Evolutionary conservation across 768 basidiomycete species (phyloP).

Genomic region (Chlorophyllum brunneum): DNA sequence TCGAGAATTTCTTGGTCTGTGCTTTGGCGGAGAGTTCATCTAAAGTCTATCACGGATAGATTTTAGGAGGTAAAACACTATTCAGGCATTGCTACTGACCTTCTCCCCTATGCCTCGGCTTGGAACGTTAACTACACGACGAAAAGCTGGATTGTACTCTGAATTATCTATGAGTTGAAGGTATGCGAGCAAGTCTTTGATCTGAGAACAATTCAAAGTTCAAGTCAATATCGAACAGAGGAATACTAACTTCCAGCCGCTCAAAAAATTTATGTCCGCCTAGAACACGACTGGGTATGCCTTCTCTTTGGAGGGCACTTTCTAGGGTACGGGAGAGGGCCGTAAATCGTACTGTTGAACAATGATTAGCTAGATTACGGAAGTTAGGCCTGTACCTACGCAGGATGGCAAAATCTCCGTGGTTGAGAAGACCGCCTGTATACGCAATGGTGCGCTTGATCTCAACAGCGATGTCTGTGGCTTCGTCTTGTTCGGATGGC

Average conservation of each 20-base stretch:
- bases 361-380: background rate
- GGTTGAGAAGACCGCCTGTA: constrained; percentile 66
- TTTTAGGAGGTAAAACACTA: background rate
- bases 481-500: constrained; percentile 57
- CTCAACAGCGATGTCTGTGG: constrained; percentile 67
- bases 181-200: constrained; percentile 81
- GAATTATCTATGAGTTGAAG: constrained; percentile 81
- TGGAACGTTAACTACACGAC: constrained; percentile 71
- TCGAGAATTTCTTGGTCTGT: constrained; percentile 44
- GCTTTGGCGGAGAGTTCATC: constrained; percentile 53
- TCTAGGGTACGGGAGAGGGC: constrained; percentile 76
- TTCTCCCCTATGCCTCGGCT: constrained; percentile 74
- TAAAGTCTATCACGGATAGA: constrained; percentile 43
- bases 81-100: constrained; percentile 31
- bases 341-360: constrained; percentile 69
- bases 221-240: background rate
- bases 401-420: constrained; percentile 82
- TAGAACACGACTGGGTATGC: constrained; percentile 74
- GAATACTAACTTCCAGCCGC: constrained; percentile 58
- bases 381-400: constrained; percentile 39
- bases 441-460: constrained; percentile 75
- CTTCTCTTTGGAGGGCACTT: constrained; percentile 67
- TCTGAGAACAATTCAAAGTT: constrained; percentile 29
- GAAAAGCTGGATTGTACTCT: constrained; percentile 59
- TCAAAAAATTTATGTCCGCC: constrained; percentile 88